A percentile compares a stretch with the other conserved stretches of the same genome.
Evolutionary conservation across 495 filamentous ascomycete genomes (phyloP).

Genomic region (Aspergillus ellipticus): DNA sequence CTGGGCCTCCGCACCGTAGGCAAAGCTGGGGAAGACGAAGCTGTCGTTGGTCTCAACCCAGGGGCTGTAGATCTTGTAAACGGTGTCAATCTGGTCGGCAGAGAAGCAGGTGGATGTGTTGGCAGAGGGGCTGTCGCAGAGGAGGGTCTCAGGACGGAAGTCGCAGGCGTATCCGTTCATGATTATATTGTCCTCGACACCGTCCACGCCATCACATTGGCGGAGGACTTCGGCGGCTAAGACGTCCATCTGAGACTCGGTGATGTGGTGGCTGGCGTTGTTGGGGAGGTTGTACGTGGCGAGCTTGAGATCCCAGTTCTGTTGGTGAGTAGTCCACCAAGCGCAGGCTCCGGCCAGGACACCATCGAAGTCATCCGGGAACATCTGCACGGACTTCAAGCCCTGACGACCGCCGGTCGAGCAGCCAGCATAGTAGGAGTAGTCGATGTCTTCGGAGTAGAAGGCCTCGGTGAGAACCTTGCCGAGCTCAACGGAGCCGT

Average conservation of each 20-base stretch:
- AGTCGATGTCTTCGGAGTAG: constrained; percentile 35
- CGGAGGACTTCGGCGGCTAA: neutral
- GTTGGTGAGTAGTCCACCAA: constrained; percentile 7
- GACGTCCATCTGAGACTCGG: neutral
- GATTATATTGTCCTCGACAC: constrained; percentile 1
- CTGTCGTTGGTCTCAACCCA: constrained; percentile 23
- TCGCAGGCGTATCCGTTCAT: constrained; percentile 1
- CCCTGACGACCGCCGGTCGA: constrained; percentile 59
- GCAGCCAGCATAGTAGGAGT: constrained; percentile 58
- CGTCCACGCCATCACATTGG: neutral
- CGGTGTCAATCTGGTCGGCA: constrained; percentile 42
- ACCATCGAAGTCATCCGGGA: constrained; percentile 37
- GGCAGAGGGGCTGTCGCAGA: constrained; percentile 6
- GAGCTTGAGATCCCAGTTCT: constrained; percentile 4
- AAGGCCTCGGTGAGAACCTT: constrained; percentile 35
- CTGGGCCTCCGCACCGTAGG: neutral
- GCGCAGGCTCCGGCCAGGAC: constrained; percentile 1
- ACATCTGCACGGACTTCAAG: constrained; percentile 48
- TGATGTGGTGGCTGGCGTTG: neutral
- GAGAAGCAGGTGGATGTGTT: constrained; percentile 40
- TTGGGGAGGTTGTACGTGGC: constrained; percentile 3
- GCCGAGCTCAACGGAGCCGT: constrained; percentile 19
- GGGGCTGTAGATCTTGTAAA: constrained; percentile 44
- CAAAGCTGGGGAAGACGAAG: constrained; percentile 1
- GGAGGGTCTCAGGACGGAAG: neutral